Evolutionary conservation across 495 filamentous ascomycete genomes (phyloP).

Genomic region (Haplographium delicatum): DNA sequence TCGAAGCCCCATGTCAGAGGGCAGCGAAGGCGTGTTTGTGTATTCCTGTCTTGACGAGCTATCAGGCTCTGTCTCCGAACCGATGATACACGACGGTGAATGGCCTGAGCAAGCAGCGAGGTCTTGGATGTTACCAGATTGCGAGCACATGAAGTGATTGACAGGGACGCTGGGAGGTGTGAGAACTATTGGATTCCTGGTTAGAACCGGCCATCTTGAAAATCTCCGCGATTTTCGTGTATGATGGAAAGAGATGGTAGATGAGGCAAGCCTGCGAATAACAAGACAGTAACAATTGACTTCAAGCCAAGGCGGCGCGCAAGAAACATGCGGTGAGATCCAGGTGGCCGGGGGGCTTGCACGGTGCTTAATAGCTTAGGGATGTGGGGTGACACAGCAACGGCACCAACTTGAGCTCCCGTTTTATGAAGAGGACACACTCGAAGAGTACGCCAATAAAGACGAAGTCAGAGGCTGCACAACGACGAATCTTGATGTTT

Average conservation of each 20-base stretch:
- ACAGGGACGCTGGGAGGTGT: constrained; percentile 13
- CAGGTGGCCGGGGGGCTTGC: neutral
- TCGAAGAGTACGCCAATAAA: constrained; percentile 3
- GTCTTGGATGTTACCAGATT: constrained; percentile 25
- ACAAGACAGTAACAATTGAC: neutral
- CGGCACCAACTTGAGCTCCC: neutral
- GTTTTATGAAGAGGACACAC: constrained; percentile 6
- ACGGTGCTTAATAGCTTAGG: neutral
- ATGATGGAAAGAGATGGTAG: neutral
- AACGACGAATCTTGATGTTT: constrained; percentile 1
- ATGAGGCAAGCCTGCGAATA: neutral
- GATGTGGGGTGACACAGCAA: constrained; percentile 4
- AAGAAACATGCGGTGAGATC: constrained; percentile 1
- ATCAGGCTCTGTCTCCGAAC: constrained; percentile 23
- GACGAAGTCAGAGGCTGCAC: neutral
- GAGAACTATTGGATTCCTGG: constrained; percentile 16
- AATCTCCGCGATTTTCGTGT: neutral
- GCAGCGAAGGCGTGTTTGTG: constrained; percentile 11
- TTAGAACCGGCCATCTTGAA: constrained; percentile 14
- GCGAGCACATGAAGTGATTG: constrained; percentile 27
- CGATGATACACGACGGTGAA: constrained; percentile 23
- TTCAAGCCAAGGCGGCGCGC: neutral
- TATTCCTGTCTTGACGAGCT: constrained; percentile 22
- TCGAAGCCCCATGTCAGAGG: constrained; percentile 27
- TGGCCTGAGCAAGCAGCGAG: constrained; percentile 22